Conservation (phyloP, 2,329 filamentous ascomycete genomes). For the Fusarium dimerum region DNA sequence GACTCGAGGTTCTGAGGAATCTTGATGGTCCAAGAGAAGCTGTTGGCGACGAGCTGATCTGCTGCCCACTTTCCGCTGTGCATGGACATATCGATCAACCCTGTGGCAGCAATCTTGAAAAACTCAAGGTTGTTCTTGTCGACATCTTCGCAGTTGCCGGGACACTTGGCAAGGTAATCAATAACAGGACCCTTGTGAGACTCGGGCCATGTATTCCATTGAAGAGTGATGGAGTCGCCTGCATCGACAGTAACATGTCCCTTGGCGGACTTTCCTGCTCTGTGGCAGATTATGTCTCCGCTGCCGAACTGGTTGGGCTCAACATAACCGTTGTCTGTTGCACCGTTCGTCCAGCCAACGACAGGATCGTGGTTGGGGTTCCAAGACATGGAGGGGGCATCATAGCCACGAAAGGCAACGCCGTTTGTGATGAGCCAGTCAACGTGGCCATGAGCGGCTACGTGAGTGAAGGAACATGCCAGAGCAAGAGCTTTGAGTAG, state of each 20-base stretch:
- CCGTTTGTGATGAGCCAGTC: constrained; percentile 27
- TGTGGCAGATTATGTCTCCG: constrained; percentile 50
- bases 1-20: constrained; percentile 35
- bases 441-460: constrained; percentile 24
- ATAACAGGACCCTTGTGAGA: constrained; percentile 57
- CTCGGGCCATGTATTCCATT: constrained; percentile 45
- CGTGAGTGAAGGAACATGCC: not conserved
- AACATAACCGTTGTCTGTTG: constrained; percentile 51
- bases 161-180: constrained; percentile 63
- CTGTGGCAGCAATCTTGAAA: constrained; percentile 64
- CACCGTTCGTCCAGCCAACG: constrained; percentile 24
- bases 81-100: constrained; percentile 50
- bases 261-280: constrained; percentile 38
- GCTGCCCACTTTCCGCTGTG: constrained; percentile 39
- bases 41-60: constrained; percentile 44
- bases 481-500: constrained; percentile 1
- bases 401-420: constrained; percentile 23
- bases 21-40: constrained; percentile 34
- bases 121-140: constrained; percentile 56
- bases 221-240: constrained; percentile 41
- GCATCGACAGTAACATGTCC: constrained; percentile 40
- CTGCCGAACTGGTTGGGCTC: constrained; percentile 40
- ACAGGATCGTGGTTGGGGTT: constrained; percentile 21
- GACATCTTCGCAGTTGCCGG: constrained; percentile 55
- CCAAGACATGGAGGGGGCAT: constrained; percentile 24